Evolutionary conservation across 805 yeast species (phyloP).

Genomic region (Candida ficus): DNA sequence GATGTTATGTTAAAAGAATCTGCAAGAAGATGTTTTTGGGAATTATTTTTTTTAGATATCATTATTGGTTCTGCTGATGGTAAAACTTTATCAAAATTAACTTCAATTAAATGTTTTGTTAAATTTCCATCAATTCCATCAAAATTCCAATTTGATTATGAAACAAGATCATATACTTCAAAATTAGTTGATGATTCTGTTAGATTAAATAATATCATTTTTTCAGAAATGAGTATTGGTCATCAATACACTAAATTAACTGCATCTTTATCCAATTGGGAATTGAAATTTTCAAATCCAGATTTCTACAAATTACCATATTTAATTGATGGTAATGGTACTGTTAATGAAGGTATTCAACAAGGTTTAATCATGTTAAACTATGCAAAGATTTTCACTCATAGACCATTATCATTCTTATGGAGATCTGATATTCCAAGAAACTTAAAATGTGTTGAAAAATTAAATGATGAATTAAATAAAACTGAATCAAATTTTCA

Average conservation of each 20-base stretch:
- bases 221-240: conserved; percentile 33
- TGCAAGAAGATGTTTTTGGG: conserved; percentile 48
- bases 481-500: conserved; percentile 29
- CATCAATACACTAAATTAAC: conserved; percentile 34
- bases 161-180: conserved; percentile 40
- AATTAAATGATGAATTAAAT: conserved; percentile 20
- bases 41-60: conserved; percentile 45
- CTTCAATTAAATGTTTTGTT: conserved; percentile 31
- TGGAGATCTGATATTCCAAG: conserved; percentile 46
- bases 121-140: conserved; percentile 36
- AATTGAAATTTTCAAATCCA: conserved; percentile 40
- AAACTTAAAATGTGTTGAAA: conserved; percentile 32
- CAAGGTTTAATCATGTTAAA: conserved; percentile 43
- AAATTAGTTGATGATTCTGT: conserved; percentile 47
- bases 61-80: conserved; percentile 53
- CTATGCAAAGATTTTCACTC: conserved; percentile 51
- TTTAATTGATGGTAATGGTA: conserved; percentile 37
- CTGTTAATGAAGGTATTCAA: conserved; percentile 49
- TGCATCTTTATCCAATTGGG: conserved; percentile 48
- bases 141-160: conserved; percentile 37
- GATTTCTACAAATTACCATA: conserved; percentile 37
- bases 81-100: conserved; percentile 34
- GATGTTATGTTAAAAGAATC: conserved; percentile 20
- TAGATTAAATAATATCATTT: conserved; percentile 40
- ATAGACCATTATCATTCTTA: conserved; percentile 47